Evolutionary conservation across 1,139 yeast genomes (phyloP), one percentile per base, ranked within the genome.

Genomic region (Geotrichum aggregatum): DNA sequence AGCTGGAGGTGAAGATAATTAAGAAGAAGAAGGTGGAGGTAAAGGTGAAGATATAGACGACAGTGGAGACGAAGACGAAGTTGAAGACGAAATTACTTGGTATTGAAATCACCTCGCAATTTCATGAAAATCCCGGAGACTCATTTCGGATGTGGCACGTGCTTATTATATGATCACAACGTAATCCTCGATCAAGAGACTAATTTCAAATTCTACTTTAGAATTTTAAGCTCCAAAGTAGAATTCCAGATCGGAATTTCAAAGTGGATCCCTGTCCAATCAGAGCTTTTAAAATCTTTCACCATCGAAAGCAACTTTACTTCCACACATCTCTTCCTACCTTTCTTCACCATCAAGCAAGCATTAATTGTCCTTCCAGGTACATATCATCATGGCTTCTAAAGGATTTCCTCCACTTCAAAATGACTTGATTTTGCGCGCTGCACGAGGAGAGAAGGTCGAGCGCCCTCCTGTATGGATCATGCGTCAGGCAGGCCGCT

Each of bases 391-490:
- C 7, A 45, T 50, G 43, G 2, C 45, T 11, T 10, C 13, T 36
- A 13, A 21, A n/a, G 44, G 50, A 40, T 65, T 65, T 49, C 61
- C 67, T 14, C 63, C 64, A n/a, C 52, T 91, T 66, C 81, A 89
- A 70, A 92, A 92, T 72, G 98, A 92, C 66, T 77, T 91, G 64
- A 84, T 92, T 45, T 75, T 92, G 58, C 76, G 98, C 63, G 97
- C 98, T 3, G 97, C 98, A 3, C 45, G 57, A 55, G 76, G 84
- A 49, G 96, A 91, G 66, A 74, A 74, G 60, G 97, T 92, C 46
- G 98, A 92, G 71, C 82, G 98, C 67, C 97, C 98, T 1, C 98
- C 98, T 24, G 82, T 92, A 56, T 92, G 98, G 98, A 86, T 92
- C 62, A 92, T 92, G 98, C 79, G 94, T 69, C 94, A 85, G 73